Evolutionary conservation across 2,329 filamentous ascomycete species (phyloP).

Genomic region (Aspergillus niger): DNA sequence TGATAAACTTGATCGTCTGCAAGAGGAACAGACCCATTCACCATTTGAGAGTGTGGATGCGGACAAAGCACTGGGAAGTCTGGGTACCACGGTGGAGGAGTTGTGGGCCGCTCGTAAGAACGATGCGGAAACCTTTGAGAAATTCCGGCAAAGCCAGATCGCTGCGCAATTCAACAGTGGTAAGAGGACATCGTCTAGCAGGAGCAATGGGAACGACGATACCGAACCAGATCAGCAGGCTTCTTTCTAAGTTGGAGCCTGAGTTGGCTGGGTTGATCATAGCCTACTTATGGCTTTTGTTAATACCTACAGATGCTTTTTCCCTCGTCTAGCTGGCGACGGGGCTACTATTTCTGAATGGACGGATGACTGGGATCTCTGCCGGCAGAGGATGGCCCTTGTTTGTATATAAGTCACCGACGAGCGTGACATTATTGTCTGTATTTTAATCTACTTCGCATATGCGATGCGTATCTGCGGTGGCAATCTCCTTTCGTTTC

Average conservation of each 20-base stretch:
- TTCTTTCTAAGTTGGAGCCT: conserved; percentile 4
- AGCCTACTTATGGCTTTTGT: too few species aligned
- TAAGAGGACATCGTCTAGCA: conserved; percentile 23
- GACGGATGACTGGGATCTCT: neutral
- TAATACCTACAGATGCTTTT: too few species aligned
- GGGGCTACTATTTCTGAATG: neutral
- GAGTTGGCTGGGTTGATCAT: neutral
- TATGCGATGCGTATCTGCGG: neutral
- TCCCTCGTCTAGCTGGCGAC: too few species aligned
- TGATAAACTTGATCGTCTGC: conserved; percentile 46
- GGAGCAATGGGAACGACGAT: conserved; percentile 6
- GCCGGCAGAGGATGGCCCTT: neutral
- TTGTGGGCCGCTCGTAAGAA: conserved; percentile 45
- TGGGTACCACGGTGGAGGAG: conserved; percentile 50
- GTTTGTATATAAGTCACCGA: neutral
- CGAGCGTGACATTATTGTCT: neutral
- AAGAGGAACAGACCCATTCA: conserved; percentile 44
- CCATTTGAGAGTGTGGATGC: conserved; percentile 41
- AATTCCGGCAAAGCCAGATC: conserved; percentile 49
- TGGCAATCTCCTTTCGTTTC: neutral
- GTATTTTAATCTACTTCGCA: conserved; percentile 1
- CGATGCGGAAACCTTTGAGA: conserved; percentile 48
- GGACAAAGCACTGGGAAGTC: conserved; percentile 45
- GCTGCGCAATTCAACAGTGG: conserved; percentile 50
- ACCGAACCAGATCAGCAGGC: neutral